Evolutionary conservation across 441 rosid genomes (phyloP).

Genomic region (Populus hybrid): DNA sequence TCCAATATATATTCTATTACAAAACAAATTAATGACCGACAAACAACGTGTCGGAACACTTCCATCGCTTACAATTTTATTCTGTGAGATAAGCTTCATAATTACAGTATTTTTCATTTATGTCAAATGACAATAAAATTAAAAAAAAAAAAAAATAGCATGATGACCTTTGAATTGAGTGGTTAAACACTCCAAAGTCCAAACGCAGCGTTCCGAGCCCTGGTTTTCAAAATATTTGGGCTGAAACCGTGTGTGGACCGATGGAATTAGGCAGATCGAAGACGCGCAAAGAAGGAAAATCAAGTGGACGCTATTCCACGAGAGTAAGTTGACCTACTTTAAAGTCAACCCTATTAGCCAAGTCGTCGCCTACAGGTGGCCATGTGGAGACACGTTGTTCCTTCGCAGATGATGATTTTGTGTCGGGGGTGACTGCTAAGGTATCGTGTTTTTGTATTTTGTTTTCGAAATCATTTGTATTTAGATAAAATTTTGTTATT

Average conservation of each 20-base stretch:
- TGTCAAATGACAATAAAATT: too few relatives aligned
- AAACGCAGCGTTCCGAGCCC: neutral
- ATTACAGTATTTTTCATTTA: too few relatives aligned
- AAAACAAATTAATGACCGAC: too few relatives aligned
- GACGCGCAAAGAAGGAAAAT: neutral
- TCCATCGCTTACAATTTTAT: too few relatives aligned
- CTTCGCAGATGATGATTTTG: neutral
- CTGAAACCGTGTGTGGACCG: neutral
- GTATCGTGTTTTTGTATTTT: too few relatives aligned
- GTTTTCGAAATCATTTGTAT: too few relatives aligned
- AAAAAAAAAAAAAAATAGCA: neutral
- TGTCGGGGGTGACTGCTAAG: neutral
- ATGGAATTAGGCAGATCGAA: neutral
- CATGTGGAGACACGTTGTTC: neutral
- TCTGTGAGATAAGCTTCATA: too few relatives aligned
- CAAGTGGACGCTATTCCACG: neutral
- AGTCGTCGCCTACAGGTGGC: neutral
- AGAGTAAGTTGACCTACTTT: neutral
- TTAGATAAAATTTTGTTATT: too few relatives aligned
- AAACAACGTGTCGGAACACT: too few relatives aligned
- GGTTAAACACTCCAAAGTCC: neutral
- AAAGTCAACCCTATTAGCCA: neutral
- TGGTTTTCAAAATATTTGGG: neutral
- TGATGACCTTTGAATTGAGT: neutral
- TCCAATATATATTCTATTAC: too few relatives aligned